phyloP scores from a whole-genome alignment of 148 eudicot genomes.

The Diospyros kaki region DNA sequence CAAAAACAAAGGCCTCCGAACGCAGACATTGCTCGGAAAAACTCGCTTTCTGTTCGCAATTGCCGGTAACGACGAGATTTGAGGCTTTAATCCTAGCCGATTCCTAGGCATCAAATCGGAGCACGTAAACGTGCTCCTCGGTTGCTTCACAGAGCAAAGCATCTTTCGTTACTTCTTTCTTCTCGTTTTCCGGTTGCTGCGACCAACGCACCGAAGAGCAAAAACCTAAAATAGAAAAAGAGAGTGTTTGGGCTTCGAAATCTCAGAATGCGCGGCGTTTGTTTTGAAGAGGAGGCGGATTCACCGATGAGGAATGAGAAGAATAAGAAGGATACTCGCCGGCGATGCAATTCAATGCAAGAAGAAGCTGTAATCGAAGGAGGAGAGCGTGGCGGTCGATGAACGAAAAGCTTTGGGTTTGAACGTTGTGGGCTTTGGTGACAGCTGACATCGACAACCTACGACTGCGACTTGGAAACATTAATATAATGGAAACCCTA shows the following conservation, averaged over 20 bases:
- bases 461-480: too few relatives aligned
- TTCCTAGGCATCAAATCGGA: conserved; percentile 3
- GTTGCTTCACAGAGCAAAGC: conserved; percentile 10
- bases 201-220: not conserved
- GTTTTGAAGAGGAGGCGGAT: conserved; percentile 3
- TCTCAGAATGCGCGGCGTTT: conserved; percentile 4
- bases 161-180: not conserved
- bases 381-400: not conserved
- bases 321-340: not conserved
- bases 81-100: not conserved
- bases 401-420: too few relatives aligned
- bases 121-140: not conserved
- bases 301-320: not conserved
- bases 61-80: not conserved
- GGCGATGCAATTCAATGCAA: not conserved
- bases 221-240: not conserved
- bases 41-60: not conserved
- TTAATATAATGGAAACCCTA: too few relatives aligned
- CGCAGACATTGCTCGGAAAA: not conserved
- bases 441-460: too few relatives aligned
- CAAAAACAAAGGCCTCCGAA: conserved; percentile 10
- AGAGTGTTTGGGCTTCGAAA: not conserved
- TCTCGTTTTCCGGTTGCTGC: not conserved
- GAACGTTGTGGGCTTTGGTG: too few relatives aligned
- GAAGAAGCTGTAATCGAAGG: not conserved